Evolutionary conservation across 768 basidiomycete genomes (phyloP), one percentile per base, ranked within the genome.

Genomic region (Rhizopogon roseolus): DNA sequence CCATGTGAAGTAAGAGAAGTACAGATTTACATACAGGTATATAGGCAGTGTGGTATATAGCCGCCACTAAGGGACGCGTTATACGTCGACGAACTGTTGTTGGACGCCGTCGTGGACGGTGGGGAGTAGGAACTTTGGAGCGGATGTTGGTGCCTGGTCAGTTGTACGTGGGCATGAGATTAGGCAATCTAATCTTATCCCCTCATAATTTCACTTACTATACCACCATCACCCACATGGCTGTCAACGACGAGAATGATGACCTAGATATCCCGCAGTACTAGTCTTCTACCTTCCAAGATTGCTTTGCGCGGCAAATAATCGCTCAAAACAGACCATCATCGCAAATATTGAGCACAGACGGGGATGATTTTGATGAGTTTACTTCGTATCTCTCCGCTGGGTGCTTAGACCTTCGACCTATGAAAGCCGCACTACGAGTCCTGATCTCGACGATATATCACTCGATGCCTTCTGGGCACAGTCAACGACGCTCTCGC

Each of bases 401-500:
- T 22, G 22, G 78, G 79, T 3, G 55, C 66, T 3, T 81, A 83
- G 64, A 63, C 74, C 4, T 83, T 4, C 75, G 0, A 71, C 77
- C 9, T 73, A 76, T 63, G 75, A 75, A 44, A 68, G 63, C 2
- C 66, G 68, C 11, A 54, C 57, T 8, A 50, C 49, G 1, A 46
- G 71, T 0, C 71, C 73, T 6, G 68, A 74, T 19, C 57, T 67
- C 40, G 74, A 78, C 37, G 56, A 62, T 2, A 52, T 78, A 7
- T 57, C 73, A 2, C 67, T 81, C 9, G 69, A 77, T 41, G 56
- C 66, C 70, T 70, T 0, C 75, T 81, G 0, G 56, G 70, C 1
- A 62, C 75, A 1, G 78, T 82, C 61, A 57, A 63, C 17, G 82
- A 83, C 53, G 79, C 79, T 8, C 67, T 85, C 11, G 59, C 76